These are phyloP conservation scores for Cucurbitaria berberidis DNA, from an alignment of 2,329 filamentous ascomycete species.

Conservation along the genomic window DNA sequence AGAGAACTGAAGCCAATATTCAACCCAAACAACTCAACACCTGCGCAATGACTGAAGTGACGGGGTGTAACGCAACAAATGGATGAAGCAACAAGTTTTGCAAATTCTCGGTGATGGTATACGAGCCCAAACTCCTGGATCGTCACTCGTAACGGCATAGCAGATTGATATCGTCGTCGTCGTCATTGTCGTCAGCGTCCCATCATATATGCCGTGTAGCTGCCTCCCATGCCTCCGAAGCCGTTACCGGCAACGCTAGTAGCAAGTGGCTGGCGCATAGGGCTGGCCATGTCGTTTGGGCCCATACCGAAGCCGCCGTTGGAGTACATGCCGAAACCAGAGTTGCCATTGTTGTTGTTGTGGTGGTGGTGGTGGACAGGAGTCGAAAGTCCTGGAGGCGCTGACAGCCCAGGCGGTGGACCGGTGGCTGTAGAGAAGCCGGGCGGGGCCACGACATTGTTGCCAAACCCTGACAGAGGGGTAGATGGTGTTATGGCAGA, in stretches of 20 bases:
- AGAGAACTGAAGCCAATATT: conserved; percentile 39
- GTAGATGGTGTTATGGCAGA: conserved; percentile 59
- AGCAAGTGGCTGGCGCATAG: conserved; percentile 43
- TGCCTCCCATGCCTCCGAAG: conserved; percentile 39
- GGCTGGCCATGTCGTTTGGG: conserved; percentile 43
- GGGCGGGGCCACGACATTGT: conserved; percentile 58
- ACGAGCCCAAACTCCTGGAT: conserved; percentile 40
- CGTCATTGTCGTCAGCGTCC: conserved; percentile 38
- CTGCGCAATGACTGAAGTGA: conserved; percentile 52
- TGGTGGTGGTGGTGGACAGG: no score
- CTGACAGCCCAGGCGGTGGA: conserved; percentile 80
- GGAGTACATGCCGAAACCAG: conserved; percentile 46
- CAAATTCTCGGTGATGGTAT: conserved; percentile 39
- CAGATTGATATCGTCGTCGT: conserved; percentile 10
- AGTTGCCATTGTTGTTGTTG: conserved; percentile 35
- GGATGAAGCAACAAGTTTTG: conserved; percentile 40
- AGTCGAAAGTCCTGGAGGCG: conserved; percentile 71
- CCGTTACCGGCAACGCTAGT: conserved; percentile 39
- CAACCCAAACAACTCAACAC: conserved; percentile 46
- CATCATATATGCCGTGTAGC: conserved; percentile 50
- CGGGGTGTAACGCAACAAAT: conserved; percentile 48
- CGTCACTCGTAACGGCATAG: conserved; percentile 45
- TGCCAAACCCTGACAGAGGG: conserved; percentile 64
- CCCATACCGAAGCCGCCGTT: conserved; percentile 46
- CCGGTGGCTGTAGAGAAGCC: conserved; percentile 72